A percentile compares a stretch with the other conserved stretches of the same genome.
Evolutionary conservation across 2,329 filamentous ascomycete species (phyloP).

Genomic region (Claviceps capensis): DNA sequence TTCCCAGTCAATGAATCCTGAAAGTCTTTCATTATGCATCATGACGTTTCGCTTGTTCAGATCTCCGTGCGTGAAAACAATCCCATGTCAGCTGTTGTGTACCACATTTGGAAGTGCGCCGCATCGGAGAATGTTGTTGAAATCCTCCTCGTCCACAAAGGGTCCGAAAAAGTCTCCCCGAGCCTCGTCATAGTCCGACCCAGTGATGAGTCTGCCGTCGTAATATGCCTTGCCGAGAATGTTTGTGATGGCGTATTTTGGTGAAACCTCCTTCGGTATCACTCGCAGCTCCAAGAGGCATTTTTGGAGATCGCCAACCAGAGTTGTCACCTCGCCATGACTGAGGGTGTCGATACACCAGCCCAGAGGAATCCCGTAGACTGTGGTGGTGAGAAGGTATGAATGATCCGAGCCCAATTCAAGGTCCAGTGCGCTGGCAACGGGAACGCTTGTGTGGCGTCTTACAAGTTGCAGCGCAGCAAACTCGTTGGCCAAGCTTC

Average conservation of each 20-base stretch:
- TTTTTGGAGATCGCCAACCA: conserved; percentile 1
- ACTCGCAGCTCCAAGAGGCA: background rate
- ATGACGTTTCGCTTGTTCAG: conserved; percentile 17
- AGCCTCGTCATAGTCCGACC: background rate
- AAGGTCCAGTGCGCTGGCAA: conserved; percentile 3
- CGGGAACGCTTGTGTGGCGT: conserved; percentile 1
- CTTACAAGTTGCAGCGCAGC: conserved; percentile 2
- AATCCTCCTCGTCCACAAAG: conserved; percentile 6
- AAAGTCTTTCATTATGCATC: conserved; percentile 13
- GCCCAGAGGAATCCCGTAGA: background rate
- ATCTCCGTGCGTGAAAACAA: conserved; percentile 30
- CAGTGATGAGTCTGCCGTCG: background rate
- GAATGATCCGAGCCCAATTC: background rate
- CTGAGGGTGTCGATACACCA: conserved; percentile 4
- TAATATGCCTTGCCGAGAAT: background rate
- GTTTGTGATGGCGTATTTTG: conserved; percentile 1
- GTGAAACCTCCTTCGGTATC: conserved; percentile 2
- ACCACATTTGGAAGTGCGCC: background rate
- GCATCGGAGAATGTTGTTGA: conserved; percentile 3
- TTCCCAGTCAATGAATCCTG: conserved; percentile 16
- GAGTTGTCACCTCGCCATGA: background rate
- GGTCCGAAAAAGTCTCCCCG: conserved; percentile 5
- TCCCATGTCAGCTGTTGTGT: conserved; percentile 2
- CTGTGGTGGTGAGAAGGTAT: conserved; percentile 2
- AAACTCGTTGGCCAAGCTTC: conserved; percentile 3